Evolutionary conservation across 2,329 filamentous ascomycete genomes (phyloP).

Genomic region (Aspergillus sp.): DNA sequence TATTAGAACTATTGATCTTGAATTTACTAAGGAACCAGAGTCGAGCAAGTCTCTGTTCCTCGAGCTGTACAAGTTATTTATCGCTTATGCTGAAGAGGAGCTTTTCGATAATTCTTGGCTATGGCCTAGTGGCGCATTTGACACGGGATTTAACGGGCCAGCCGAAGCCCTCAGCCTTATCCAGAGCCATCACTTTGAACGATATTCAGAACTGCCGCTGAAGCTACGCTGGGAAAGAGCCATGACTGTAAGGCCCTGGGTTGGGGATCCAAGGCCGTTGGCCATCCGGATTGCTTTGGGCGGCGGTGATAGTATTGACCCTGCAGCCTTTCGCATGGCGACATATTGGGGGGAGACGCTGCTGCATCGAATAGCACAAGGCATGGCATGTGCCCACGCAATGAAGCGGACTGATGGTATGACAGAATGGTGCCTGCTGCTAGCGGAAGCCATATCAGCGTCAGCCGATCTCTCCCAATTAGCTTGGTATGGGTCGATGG

Average conservation of each 20-base stretch:
- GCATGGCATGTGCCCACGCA: background rate
- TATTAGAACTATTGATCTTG: background rate
- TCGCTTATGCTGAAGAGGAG: background rate
- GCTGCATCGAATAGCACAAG: background rate
- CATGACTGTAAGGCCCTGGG: background rate
- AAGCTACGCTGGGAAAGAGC: background rate
- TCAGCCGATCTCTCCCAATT: background rate
- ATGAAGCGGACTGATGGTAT: background rate
- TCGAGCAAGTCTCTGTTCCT: background rate
- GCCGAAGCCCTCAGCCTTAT: background rate
- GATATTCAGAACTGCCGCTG: background rate
- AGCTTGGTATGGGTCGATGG: accelerated
- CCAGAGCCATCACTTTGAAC: background rate
- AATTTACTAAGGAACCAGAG: accelerated
- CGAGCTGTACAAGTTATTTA: background rate
- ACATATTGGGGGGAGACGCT: background rate
- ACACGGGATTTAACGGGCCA: background rate
- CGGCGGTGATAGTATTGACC: background rate
- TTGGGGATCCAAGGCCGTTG: background rate
- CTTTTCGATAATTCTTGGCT: background rate
- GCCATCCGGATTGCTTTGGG: background rate
- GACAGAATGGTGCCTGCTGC: background rate
- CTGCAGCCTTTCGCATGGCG: background rate
- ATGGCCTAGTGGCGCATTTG: background rate
- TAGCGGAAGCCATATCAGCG: background rate